Conservation (phyloP, 75 land plant genomes). For the Picea glauca region DNA sequence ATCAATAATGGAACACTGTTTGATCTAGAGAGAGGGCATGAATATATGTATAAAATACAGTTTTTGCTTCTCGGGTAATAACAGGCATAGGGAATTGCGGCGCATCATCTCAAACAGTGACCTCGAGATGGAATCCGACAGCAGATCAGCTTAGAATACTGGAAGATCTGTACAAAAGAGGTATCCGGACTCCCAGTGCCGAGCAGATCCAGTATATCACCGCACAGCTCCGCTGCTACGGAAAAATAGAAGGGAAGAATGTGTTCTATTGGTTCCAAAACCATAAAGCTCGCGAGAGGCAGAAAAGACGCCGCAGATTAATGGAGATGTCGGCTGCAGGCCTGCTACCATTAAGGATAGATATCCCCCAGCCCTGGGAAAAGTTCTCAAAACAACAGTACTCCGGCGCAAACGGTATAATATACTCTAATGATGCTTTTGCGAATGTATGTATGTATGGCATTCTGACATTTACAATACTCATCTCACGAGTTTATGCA, state of each 20-base stretch:
- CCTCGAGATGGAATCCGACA: slow-evolving; percentile 62
- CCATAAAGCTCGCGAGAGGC: slow-evolving; percentile 66
- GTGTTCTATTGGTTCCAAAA: slow-evolving; percentile 81
- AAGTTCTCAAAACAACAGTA: neutral
- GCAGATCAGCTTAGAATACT: slow-evolving; percentile 53
- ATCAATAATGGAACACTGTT: no score
- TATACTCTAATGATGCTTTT: neutral
- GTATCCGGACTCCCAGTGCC: slow-evolving; percentile 49
- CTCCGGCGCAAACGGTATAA: neutral
- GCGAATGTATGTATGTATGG: neutral
- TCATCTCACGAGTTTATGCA: no score
- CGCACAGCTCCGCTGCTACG: slow-evolving; percentile 45
- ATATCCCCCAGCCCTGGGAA: neutral
- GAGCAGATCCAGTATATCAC: slow-evolving; percentile 63
- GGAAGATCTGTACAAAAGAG: slow-evolving; percentile 45
- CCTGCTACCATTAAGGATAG: neutral
- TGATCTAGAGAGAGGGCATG: neutral
- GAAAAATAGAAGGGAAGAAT: slow-evolving; percentile 68
- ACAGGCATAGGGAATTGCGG: neutral
- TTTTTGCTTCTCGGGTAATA: neutral
- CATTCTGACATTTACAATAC: neutral
- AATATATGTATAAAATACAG: neutral
- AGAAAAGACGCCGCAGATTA: slow-evolving; percentile 24
- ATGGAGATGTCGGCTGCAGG: neutral
- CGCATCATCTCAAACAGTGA: slow-evolving; percentile 21